phyloP scores from a whole-genome alignment of 2,329 filamentous ascomycete genomes.

The Aspergillus nomiae region DNA sequence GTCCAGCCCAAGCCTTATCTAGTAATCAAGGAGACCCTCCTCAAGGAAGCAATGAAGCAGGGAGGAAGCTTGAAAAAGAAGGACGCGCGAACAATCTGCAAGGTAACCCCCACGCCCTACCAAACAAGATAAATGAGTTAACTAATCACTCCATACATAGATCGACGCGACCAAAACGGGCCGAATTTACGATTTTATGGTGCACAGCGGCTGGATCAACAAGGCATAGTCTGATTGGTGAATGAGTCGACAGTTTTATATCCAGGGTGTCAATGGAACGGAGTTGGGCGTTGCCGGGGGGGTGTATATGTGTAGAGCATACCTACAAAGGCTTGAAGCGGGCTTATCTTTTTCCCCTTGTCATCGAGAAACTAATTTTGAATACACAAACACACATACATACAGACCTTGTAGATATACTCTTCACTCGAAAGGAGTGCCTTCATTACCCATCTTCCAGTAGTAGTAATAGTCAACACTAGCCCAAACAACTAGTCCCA shows the following conservation, averaged over 20 bases:
- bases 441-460: neutral
- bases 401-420: neutral
- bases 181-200: slow-evolving; percentile 91
- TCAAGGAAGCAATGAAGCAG: slow-evolving; percentile 86
- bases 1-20: slow-evolving; percentile 93
- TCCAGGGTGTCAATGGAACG: slow-evolving; percentile 2
- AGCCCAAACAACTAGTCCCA: neutral
- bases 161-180: slow-evolving; percentile 84
- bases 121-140: neutral
- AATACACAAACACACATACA: neutral
- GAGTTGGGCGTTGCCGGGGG: slow-evolving; percentile 18
- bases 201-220: slow-evolving; percentile 87
- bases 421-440: neutral
- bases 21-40: slow-evolving; percentile 88
- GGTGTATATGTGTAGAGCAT: neutral
- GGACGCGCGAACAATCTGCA: slow-evolving; percentile 81
- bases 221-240: slow-evolving; percentile 62
- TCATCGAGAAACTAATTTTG: neutral
- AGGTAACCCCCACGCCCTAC: slow-evolving; percentile 34
- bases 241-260: slow-evolving; percentile 5
- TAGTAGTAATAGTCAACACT: neutral
- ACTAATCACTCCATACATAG: slow-evolving; percentile 32
- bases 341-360: neutral
- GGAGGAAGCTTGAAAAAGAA: slow-evolving; percentile 93
- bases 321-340: neutral